Evolutionary conservation across 495 filamentous ascomycete genomes (phyloP), one percentile per base, ranked within the genome.

Genomic region (Podospora sp.): DNA sequence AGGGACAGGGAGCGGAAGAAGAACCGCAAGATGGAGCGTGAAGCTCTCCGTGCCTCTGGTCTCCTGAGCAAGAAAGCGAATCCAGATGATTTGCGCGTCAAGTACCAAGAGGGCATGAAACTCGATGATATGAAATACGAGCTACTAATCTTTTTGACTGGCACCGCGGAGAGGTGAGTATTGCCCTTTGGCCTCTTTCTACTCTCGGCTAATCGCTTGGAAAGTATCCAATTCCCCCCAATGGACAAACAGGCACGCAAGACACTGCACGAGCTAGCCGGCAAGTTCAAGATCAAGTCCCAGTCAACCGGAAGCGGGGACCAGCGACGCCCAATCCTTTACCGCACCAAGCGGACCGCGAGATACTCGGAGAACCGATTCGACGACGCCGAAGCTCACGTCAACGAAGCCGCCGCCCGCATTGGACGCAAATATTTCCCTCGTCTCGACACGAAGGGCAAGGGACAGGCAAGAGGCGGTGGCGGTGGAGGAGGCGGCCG

Each of bases 1-100:
- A 89, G 86, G 49, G 94, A 98, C 71, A 85, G 93, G n/a, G 71
- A 81, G 58, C 93, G 91, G 77, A 99, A 98, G 79, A 91, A 88
- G 60, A 75, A 78, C 2, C 89, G 85, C 68, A 99, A 97, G 78
- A 81, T 78, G 72, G 87, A 92, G 68, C 89, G 95, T 6, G 90
- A 96, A 75, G 85, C 89, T 62, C 81, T 95, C 25, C 90, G 94
- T 27, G 82, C 86, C 0, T 83, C 92, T 73, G 96, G 96, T 7
- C 72, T 97, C 35, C 84, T 98, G 14, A 90, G 92, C 49, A 87
- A 84, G 69, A 88, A 86, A 27, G 75, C 78, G 18, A 81, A 83
- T 46, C 88, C 90, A 24, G 75, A 86, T 14, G 88, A 94, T 74
- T 72, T 94, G 67, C 88, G 86, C 67, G 78, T 79, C 40, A 96